Evolutionary conservation across 2,329 filamentous ascomycete species (phyloP).

Genomic region (Biscogniauxia mediterranea): DNA sequence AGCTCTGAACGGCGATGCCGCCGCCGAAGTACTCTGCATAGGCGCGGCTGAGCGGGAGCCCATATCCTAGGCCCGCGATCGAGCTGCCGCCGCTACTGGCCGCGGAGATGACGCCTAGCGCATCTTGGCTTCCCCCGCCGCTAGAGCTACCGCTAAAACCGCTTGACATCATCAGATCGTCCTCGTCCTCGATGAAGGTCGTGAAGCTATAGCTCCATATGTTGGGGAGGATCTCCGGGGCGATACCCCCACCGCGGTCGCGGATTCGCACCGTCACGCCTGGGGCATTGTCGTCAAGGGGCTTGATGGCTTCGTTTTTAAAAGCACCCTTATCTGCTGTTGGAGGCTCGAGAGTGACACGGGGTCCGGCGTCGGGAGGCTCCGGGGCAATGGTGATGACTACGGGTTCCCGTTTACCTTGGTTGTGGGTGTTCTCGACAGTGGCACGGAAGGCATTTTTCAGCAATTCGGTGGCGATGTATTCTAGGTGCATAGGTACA

Average conservation of each 20-base stretch:
- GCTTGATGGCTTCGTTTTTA: conserved; percentile 49
- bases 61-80: conserved; percentile 92
- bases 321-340: conserved; percentile 41
- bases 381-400: conserved; percentile 88
- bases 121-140: conserved; percentile 55
- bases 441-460: conserved; percentile 97
- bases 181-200: conserved; percentile 74
- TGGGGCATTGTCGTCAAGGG: conserved; percentile 65
- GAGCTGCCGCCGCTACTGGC: conserved; percentile 73
- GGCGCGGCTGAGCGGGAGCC: conserved; percentile 81
- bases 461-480: conserved; percentile 87
- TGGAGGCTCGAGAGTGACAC: conserved; percentile 36
- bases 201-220: conserved; percentile 99
- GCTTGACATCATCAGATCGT: conserved; percentile 40
- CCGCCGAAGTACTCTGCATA: conserved; percentile 99
- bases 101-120: conserved; percentile 71
- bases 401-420: conserved; percentile 75
- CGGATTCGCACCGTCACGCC: conserved; percentile 94
- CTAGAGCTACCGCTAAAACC: conserved; percentile 39
- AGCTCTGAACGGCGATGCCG: conserved; percentile 88
- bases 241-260: conserved; percentile 91
- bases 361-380: conserved; percentile 38
- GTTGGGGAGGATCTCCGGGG: conserved; percentile 75
- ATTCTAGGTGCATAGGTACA: conserved; percentile 93
- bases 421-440: conserved; percentile 62